phyloP scores from a whole-genome alignment of 1,284 basidiomycete species.

The Tylopilus orsonianus region DNA sequence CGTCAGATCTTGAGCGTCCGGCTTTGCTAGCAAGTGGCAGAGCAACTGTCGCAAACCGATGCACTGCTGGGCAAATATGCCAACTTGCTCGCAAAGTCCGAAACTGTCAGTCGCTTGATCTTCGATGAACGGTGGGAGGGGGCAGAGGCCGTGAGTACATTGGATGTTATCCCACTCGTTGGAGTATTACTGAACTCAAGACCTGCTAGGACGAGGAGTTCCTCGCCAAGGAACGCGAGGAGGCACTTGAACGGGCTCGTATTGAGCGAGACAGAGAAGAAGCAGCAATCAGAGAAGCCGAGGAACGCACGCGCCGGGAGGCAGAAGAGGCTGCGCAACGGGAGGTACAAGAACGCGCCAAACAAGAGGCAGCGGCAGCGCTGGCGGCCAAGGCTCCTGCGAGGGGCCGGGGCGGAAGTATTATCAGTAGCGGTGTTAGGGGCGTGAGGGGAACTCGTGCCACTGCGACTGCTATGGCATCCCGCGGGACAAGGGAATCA shows the following conservation, averaged over 20 bases:
- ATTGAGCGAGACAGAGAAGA: conserved; percentile 54
- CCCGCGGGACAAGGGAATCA: conserved; percentile 35
- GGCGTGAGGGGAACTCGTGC: conserved; percentile 58
- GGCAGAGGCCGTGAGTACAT: conserved; percentile 55
- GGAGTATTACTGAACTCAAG: conserved; percentile 7
- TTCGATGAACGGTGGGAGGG: conserved; percentile 76
- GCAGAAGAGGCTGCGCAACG: conserved; percentile 38
- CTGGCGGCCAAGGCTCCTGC: conserved; percentile 24
- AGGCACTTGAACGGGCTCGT: conserved; percentile 45
- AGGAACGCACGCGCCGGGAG: conserved; percentile 48
- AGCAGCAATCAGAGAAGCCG: conserved; percentile 47
- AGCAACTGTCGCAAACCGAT: conserved; percentile 67
- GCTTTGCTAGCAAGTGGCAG: conserved; percentile 53
- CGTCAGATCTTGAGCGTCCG: not conserved
- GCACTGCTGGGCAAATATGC: conserved; percentile 72
- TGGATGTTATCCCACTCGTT: not conserved
- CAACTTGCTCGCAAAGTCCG: conserved; percentile 64
- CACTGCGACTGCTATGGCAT: conserved; percentile 33
- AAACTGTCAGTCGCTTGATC: conserved; percentile 61
- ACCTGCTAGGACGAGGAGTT: conserved; percentile 54
- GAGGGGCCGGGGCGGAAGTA: conserved; percentile 36
- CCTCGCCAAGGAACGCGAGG: conserved; percentile 49
- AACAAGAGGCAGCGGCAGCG: conserved; percentile 24
- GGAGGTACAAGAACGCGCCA: conserved; percentile 34
- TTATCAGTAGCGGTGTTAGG: conserved; percentile 46